Conservation (phyloP, 2,329 filamentous ascomycete species). For the Pseudogymnoascus sp. region DNA sequence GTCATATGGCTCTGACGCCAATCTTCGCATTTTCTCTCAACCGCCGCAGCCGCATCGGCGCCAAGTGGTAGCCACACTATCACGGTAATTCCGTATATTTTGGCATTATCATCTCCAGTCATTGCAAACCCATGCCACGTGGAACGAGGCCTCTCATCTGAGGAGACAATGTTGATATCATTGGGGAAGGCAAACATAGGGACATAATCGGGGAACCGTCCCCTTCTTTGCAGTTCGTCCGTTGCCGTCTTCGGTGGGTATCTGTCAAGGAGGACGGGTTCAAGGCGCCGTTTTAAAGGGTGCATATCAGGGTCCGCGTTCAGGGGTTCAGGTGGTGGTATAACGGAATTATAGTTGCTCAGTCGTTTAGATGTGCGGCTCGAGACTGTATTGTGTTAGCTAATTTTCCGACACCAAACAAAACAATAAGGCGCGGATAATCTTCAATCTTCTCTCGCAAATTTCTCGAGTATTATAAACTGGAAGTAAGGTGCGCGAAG, state of each 20-base stretch:
- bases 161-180: slow-evolving; percentile 92
- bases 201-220: slow-evolving; percentile 90
- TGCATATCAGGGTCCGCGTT: slow-evolving; percentile 90
- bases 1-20: slow-evolving; percentile 85
- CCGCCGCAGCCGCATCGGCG: slow-evolving; percentile 68
- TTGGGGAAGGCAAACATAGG: slow-evolving; percentile 99
- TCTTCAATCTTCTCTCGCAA: neutral
- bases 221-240: slow-evolving; percentile 71
- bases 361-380: slow-evolving; percentile 76
- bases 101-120: slow-evolving; percentile 87
- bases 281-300: slow-evolving; percentile 84
- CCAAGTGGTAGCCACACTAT: slow-evolving; percentile 89
- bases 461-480: too few species aligned
- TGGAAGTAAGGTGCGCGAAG: neutral
- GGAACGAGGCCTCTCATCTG: slow-evolving; percentile 85
- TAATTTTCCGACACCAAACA: neutral
- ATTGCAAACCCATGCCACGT: slow-evolving; percentile 99
- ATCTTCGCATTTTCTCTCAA: slow-evolving; percentile 73
- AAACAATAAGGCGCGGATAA: neutral
- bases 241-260: slow-evolving; percentile 78
- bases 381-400: slow-evolving; percentile 43
- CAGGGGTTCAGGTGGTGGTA: slow-evolving; percentile 84
- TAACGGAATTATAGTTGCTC: slow-evolving; percentile 97
- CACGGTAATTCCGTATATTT: slow-evolving; percentile 82
- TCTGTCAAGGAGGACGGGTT: slow-evolving; percentile 89